Conservation (phyloP, 768 basidiomycete genomes). For the Tricholoma saponaceum region DNA sequence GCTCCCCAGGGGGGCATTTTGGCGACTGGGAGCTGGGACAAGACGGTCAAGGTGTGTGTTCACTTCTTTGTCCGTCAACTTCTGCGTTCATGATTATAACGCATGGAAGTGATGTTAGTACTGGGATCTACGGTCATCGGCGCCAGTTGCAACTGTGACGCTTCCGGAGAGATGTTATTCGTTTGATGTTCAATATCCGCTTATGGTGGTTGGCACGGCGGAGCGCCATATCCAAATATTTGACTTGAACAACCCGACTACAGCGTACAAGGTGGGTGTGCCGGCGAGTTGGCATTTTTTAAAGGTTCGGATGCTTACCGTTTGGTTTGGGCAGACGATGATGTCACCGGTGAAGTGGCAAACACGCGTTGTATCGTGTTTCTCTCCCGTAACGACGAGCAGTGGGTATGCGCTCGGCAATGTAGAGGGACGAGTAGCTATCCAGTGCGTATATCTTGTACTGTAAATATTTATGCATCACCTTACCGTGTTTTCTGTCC, state of each 20-base stretch:
- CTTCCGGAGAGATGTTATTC: conserved; percentile 89
- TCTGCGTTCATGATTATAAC: background rate
- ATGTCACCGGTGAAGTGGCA: conserved; percentile 91
- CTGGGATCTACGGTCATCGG: conserved; percentile 80
- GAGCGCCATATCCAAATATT: conserved; percentile 89
- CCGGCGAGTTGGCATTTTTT: background rate
- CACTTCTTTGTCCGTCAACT: background rate
- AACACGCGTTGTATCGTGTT: conserved; percentile 82
- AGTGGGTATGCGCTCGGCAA: conserved; percentile 84
- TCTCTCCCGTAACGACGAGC: conserved; percentile 53
- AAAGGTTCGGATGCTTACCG: background rate
- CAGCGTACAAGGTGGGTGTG: conserved; percentile 63
- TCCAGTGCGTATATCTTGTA: conserved; percentile 63
- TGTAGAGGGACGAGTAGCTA: conserved; percentile 89
- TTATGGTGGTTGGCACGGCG: conserved; percentile 91
- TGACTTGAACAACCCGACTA: conserved; percentile 78
- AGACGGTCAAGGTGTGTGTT: conserved; percentile 78
- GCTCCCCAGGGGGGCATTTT: conserved; percentile 70
- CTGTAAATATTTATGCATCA: background rate
- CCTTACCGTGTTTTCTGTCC: conserved; percentile 1
- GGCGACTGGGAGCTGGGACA: conserved; percentile 97
- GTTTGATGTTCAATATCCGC: conserved; percentile 73
- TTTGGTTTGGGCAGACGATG: conserved; percentile 51
- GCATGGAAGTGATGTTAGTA: conserved; percentile 48
- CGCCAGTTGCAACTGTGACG: conserved; percentile 71